Evolutionary conservation across 2,329 filamentous ascomycete species (phyloP).

Genomic region (Alternaria sp.): DNA sequence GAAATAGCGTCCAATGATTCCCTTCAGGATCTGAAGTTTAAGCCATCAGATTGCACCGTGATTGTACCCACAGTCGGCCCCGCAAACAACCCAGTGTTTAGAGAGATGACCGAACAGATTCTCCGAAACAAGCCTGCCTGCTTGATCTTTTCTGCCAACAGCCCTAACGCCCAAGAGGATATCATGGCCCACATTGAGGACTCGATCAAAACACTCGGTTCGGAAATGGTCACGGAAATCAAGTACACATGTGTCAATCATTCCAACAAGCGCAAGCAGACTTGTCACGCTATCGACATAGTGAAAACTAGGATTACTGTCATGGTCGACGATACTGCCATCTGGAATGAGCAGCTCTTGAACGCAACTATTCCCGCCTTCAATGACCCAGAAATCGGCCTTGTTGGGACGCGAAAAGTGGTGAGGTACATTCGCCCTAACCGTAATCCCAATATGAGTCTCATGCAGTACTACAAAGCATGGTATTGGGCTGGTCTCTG

Average conservation of each 20-base stretch:
- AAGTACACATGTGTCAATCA: constrained; percentile 13
- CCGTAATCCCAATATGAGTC: background rate
- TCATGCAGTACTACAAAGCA: constrained; percentile 9
- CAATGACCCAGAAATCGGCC: constrained; percentile 23
- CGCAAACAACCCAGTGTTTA: constrained; percentile 9
- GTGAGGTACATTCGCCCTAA: constrained; percentile 21
- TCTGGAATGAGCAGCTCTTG: constrained; percentile 30
- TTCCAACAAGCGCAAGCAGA: constrained; percentile 31
- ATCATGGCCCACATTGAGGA: background rate
- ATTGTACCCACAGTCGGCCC: constrained; percentile 34
- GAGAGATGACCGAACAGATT: constrained; percentile 22
- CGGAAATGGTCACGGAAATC: background rate
- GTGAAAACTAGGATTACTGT: constrained; percentile 22
- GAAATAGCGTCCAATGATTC: background rate
- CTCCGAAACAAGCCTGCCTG: constrained; percentile 23
- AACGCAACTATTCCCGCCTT: constrained; percentile 29
- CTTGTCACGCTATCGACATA: constrained; percentile 16
- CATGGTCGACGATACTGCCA: constrained; percentile 31
- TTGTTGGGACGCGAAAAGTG: constrained; percentile 39
- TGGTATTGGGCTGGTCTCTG: constrained; percentile 28
- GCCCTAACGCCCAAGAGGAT: background rate
- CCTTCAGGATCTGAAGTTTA: background rate
- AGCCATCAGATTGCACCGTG: constrained; percentile 24
- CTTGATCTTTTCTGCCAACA: constrained; percentile 33
- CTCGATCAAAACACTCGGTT: background rate